Evolutionary conservation across 2,329 filamentous ascomycete genomes (phyloP).

Genomic region (Raffaelea albimanens): DNA sequence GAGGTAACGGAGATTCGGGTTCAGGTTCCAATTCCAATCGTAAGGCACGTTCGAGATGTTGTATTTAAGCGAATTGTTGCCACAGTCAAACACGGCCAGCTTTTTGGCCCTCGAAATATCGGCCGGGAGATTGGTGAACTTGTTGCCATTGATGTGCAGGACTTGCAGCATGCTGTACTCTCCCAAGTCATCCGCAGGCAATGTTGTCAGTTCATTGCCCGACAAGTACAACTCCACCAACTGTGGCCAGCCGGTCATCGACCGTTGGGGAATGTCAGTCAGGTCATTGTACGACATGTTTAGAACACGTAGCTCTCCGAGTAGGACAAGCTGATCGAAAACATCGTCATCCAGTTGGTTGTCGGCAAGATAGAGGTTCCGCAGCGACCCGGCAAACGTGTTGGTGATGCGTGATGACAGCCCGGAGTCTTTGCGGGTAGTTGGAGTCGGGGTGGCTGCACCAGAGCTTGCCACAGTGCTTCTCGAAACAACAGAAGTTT

Average conservation of each 20-base stretch:
- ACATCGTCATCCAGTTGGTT: constrained; percentile 92
- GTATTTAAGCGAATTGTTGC: constrained; percentile 92
- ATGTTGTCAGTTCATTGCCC: constrained; percentile 82
- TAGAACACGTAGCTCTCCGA: constrained; percentile 75
- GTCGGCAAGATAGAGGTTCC: constrained; percentile 81
- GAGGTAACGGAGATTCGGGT: constrained; percentile 86
- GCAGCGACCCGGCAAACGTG: constrained; percentile 81
- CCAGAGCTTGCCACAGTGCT: constrained; percentile 36
- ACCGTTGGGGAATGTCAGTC: constrained; percentile 81
- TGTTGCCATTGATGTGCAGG: constrained; percentile 93
- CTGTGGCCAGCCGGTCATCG: constrained; percentile 81
- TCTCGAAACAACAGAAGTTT: constrained; percentile 74
- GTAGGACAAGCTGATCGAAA: constrained; percentile 78
- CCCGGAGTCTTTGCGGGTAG: constrained; percentile 76
- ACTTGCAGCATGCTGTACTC: constrained; percentile 80
- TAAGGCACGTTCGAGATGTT: constrained; percentile 99
- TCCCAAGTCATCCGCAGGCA: constrained; percentile 90
- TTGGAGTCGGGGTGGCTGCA: constrained; percentile 42
- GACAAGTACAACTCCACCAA: constrained; percentile 89
- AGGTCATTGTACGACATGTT: constrained; percentile 95
- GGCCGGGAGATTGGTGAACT: constrained; percentile 91
- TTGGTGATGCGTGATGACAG: constrained; percentile 69
- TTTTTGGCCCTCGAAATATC: constrained; percentile 92
- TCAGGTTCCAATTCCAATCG: constrained; percentile 99
- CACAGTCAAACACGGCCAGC: constrained; percentile 84